Evolutionary conservation across 345 rosid genomes (phyloP), one percentile per base, ranked within the genome.

Genomic region (Brassica incana): DNA sequence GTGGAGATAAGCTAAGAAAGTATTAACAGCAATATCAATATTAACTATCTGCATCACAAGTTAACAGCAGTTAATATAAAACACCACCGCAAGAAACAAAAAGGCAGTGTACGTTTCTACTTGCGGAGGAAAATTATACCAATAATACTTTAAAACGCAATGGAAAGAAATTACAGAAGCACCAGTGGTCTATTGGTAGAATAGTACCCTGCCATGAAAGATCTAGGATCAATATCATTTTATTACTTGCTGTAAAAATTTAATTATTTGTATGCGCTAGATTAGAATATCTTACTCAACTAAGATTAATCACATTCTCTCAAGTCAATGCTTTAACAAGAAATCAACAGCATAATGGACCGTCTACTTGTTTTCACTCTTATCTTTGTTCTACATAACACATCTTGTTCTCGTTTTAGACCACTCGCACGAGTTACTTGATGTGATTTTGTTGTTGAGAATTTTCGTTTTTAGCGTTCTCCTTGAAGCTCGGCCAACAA

Each of bases 121-220:
- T 45, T 45, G 15, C 54, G n/a, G 15, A 45, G 54, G 15, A 45
- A 12, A 12, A 12, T 45, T 12, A 45, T 43, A 43, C 12, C 2
- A 38, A 38, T 1, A 38, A 38, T 2, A 8, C 11, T 10, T 3
- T 8, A 2, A 10, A 43, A 3, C 1, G 2, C 2, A 43, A 4
- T 10, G 14, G 14, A 43, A 2, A 10, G 3, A 40, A 2, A 40
- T 40, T 0, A 50, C 18, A n/a, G 58, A 11, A 72, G 85, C 83
- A 84, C 86, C 85, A 73, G 83, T 81, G 83, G 85, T 81, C 87
- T 81, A 83, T 85, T 85, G 88, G 77, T 85, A 83, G 79, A 36
- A 83, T 84, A 82, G 85, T 87, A 90, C 90, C 89, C 85, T 91
- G 90, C 90, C 88, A 87, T 40, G 12, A 40, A 10, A 40, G 43